Conservation (phyloP, 306 rosid species). For the Cajanus cajan region DNA sequence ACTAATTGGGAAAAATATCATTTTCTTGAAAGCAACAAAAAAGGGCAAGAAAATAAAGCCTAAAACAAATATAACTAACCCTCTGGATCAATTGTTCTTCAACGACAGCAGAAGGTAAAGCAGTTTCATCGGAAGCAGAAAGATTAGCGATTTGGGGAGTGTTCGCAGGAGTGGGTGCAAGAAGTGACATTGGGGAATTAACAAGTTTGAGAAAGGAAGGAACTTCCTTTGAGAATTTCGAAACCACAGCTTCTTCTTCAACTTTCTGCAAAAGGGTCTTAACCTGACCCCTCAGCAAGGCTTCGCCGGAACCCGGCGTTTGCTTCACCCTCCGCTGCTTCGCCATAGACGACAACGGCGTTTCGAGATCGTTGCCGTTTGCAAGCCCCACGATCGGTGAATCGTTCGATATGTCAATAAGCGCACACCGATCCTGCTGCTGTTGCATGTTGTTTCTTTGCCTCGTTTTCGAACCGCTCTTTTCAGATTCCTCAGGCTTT, state of each 20-base stretch:
- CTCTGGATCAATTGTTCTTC: slow-evolving; percentile 60
- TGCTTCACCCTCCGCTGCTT: slow-evolving; percentile 58
- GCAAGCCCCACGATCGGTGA: slow-evolving; percentile 96
- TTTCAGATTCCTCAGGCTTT: slow-evolving; percentile 59
- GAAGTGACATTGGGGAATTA: slow-evolving; percentile 58
- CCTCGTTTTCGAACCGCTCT: slow-evolving; percentile 45
- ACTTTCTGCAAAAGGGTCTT: slow-evolving; percentile 89
- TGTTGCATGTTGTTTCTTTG: slow-evolving; percentile 29
- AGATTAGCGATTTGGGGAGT: slow-evolving; percentile 63
- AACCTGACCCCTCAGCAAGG: slow-evolving; percentile 86
- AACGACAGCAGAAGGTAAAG: slow-evolving; percentile 37
- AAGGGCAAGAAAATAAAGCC: not conserved
- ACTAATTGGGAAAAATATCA: no score
- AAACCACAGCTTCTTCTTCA: slow-evolving; percentile 84
- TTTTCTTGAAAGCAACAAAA: not conserved
- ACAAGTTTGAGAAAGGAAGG: slow-evolving; percentile 51
- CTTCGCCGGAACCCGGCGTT: slow-evolving; percentile 94
- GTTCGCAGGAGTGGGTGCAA: slow-evolving; percentile 90
- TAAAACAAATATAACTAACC: slow-evolving; percentile 77
- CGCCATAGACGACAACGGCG: slow-evolving; percentile 44
- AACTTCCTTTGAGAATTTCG: slow-evolving; percentile 55
- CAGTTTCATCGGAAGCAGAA: slow-evolving; percentile 33
- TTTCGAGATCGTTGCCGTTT: slow-evolving; percentile 42
- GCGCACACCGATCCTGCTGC: slow-evolving; percentile 64
- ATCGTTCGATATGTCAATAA: slow-evolving; percentile 83